Evolutionary conservation across 2,329 filamentous ascomycete genomes (phyloP).

Genomic region (Pseudonectria foliicola): DNA sequence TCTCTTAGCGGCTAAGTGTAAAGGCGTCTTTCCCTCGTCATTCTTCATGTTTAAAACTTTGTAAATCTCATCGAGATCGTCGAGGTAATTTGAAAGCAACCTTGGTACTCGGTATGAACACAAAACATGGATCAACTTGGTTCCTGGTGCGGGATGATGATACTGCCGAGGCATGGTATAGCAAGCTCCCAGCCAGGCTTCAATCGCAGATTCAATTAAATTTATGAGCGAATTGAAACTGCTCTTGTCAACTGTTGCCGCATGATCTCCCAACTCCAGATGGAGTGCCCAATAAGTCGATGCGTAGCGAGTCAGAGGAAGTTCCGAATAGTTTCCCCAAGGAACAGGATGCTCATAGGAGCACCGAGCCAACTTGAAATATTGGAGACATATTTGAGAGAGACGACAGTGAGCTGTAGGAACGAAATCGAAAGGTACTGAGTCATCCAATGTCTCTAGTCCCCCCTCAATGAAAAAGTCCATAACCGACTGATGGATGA

Average conservation of each 20-base stretch:
- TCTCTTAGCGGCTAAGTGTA: constrained; percentile 1
- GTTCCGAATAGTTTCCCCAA: not conserved
- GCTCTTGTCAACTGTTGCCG: not conserved
- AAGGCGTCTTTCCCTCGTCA: constrained; percentile 1
- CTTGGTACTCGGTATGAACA: not conserved
- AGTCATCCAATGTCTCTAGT: not conserved
- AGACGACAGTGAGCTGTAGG: not conserved
- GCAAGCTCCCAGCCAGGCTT: not conserved
- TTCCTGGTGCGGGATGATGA: not conserved
- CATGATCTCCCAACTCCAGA: not conserved
- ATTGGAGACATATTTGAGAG: constrained; percentile 1
- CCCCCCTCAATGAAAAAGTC: constrained; percentile 2
- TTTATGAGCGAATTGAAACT: not conserved
- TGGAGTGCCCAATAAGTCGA: constrained; percentile 1
- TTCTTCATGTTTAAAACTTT: constrained; percentile 1
- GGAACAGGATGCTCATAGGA: not conserved
- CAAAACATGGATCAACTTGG: constrained; percentile 1
- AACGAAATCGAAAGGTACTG: not conserved
- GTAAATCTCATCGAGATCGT: not conserved
- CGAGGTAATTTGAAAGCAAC: not conserved
- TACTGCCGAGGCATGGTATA: not conserved
- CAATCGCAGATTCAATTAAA: not conserved
- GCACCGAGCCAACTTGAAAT: not conserved
- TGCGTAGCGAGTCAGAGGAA: not conserved
- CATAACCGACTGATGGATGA: constrained; percentile 6